phyloP scores from a whole-genome alignment of 2,329 filamentous ascomycete species.

The Zarea fungicola region DNA sequence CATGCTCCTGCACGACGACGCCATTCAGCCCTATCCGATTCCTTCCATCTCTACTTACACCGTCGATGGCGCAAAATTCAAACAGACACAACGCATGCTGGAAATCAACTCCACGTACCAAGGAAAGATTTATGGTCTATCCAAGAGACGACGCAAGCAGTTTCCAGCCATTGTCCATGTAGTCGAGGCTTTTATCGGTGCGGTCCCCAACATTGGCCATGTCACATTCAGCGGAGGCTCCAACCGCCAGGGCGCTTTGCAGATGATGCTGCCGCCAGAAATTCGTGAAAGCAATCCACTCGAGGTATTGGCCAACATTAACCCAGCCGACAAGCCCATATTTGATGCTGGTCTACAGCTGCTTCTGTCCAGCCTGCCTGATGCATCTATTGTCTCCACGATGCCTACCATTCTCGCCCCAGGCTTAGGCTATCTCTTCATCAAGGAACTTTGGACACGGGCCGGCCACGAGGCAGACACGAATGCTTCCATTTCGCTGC shows the following conservation, averaged over 20 bases:
- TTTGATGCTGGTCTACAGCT: slow-evolving; percentile 33
- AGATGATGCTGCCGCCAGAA: slow-evolving; percentile 57
- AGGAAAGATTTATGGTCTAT: slow-evolving; percentile 69
- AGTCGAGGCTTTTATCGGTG: slow-evolving; percentile 66
- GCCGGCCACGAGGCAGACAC: slow-evolving; percentile 43
- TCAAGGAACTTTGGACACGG: slow-evolving; percentile 46
- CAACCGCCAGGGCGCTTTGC: slow-evolving; percentile 77
- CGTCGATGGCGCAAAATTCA: slow-evolving; percentile 57
- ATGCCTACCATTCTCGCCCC: slow-evolving; percentile 38
- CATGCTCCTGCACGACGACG: slow-evolving; percentile 75
- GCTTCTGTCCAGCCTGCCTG: slow-evolving; percentile 39
- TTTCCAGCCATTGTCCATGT: slow-evolving; percentile 80
- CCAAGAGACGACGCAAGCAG: slow-evolving; percentile 70
- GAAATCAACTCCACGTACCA: slow-evolving; percentile 43
- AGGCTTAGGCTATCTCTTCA: slow-evolving; percentile 41
- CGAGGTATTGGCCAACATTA: slow-evolving; percentile 26
- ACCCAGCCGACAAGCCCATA: slow-evolving; percentile 22
- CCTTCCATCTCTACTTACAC: slow-evolving; percentile 76
- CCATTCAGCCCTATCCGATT: slow-evolving; percentile 73
- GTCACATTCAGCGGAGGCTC: slow-evolving; percentile 85
- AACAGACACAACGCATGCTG: slow-evolving; percentile 46
- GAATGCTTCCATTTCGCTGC: slow-evolving; percentile 65
- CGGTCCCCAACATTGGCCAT: slow-evolving; percentile 63
- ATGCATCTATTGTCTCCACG: slow-evolving; percentile 27
- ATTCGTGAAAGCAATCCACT: slow-evolving; percentile 64